Percentiles rank a stretch among this genome's conserved stretches.
These are phyloP conservation scores for Aspergillus sp. DNA, from an alignment of 2,329 filamentous ascomycete genomes.

Conservation along the genomic window DNA sequence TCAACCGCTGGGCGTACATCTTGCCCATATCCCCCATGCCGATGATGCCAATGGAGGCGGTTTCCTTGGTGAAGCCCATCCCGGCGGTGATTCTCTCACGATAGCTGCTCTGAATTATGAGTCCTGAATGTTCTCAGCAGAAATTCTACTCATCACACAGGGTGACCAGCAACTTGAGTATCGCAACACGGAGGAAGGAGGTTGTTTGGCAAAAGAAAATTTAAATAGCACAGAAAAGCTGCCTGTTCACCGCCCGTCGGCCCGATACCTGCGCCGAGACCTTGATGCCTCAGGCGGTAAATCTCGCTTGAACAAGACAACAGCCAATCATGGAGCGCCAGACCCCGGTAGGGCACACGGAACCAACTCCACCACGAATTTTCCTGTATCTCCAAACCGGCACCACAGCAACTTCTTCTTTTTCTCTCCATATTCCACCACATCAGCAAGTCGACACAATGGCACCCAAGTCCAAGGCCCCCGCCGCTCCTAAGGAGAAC, in stretches of 20 bases:
- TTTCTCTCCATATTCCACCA: constrained; percentile 42
- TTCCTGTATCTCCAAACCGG: constrained; percentile 25
- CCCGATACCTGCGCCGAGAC: constrained; percentile 23
- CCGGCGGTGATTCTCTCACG: neutral
- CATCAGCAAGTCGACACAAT: constrained; percentile 62
- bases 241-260: constrained; percentile 27
- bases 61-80: constrained; percentile 54
- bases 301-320: constrained; percentile 27
- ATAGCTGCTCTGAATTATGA: neutral
- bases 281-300: constrained; percentile 14
- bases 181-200: neutral
- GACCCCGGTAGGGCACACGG: constrained; percentile 39
- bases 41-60: constrained; percentile 86
- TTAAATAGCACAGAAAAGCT: constrained; percentile 28
- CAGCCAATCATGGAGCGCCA: constrained; percentile 30
- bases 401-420: constrained; percentile 24
- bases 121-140: no score
- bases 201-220: constrained; percentile 7
- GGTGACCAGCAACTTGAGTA: neutral
- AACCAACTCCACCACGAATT: constrained; percentile 14
- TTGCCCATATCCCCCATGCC: constrained; percentile 99
- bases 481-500: constrained; percentile 85
- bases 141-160: neutral
- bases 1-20: constrained; percentile 91
- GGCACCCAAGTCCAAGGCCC: constrained; percentile 83